phyloP scores from a whole-genome alignment of 2,329 filamentous ascomycete species.

The Leptosphaerulina australis region DNA sequence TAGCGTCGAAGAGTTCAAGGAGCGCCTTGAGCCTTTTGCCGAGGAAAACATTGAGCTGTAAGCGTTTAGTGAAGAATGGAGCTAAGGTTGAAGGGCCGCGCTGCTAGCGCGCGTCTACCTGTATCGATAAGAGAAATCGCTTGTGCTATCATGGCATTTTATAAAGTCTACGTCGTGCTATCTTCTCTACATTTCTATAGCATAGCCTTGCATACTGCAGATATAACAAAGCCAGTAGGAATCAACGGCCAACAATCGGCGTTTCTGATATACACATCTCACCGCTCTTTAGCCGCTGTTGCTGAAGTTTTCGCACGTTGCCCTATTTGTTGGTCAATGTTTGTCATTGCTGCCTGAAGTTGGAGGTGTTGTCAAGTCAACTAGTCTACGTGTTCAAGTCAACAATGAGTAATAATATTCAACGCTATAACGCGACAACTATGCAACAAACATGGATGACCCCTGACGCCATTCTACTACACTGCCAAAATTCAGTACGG shows the following conservation, averaged over 20 bases:
- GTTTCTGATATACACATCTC: background rate
- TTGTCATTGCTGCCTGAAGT: slow-evolving; percentile 14
- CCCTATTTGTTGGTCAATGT: slow-evolving; percentile 1
- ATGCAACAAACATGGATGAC: slow-evolving; percentile 16
- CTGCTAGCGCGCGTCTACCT: slow-evolving; percentile 4
- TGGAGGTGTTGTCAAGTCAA: slow-evolving; percentile 18
- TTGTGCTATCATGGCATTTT: slow-evolving; percentile 9
- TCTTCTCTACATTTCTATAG: background rate
- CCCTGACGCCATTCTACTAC: slow-evolving; percentile 14
- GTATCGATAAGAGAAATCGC: background rate
- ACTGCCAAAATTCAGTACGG: slow-evolving; percentile 18
- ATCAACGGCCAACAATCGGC: slow-evolving; percentile 14
- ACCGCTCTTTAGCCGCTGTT: slow-evolving; percentile 16
- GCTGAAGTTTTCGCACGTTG: background rate
- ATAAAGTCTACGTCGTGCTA: background rate
- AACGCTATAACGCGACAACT: slow-evolving; percentile 21
- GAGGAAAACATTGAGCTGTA: slow-evolving; percentile 44
- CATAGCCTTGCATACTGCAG: slow-evolving; percentile 6
- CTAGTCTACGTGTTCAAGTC: slow-evolving; percentile 14
- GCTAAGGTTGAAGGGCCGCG: slow-evolving; percentile 7
- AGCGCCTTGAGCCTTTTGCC: slow-evolving; percentile 51
- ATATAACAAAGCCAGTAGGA: background rate
- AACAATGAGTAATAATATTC: slow-evolving; percentile 20
- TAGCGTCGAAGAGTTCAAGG: slow-evolving; percentile 65
- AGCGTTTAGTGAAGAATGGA: background rate